These are phyloP conservation scores for Piloderma croceum DNA, from an alignment of 768 basidiomycete genomes.

Conservation along the genomic window DNA sequence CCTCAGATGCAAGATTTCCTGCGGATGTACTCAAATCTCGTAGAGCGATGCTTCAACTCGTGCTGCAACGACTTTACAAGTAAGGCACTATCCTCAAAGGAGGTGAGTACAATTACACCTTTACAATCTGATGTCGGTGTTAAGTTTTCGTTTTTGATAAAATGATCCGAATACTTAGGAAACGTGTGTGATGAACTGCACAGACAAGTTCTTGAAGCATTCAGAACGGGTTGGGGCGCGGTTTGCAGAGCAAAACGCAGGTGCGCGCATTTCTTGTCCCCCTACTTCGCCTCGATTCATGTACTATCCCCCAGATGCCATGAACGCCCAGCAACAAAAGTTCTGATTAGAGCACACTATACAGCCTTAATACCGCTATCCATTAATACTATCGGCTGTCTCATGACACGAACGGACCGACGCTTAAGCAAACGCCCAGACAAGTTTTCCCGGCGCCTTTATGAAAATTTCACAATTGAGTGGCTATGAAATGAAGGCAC, in stretches of 20 bases:
- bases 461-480: no score
- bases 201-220: conserved; percentile 97
- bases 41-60: conserved; percentile 92
- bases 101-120: no score
- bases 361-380: no score
- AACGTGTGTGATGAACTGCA: conserved; percentile 86
- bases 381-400: no score
- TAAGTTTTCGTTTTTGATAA: no score
- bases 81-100: conserved; percentile 89
- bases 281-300: not conserved
- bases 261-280: conserved; percentile 49
- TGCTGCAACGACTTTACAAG: conserved; percentile 97
- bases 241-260: conserved; percentile 89
- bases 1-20: conserved; percentile 97
- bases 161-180: conserved; percentile 46
- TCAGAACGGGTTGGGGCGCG: conserved; percentile 89
- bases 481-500: no score
- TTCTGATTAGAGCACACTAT: no score
- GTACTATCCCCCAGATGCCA: not conserved
- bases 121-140: no score
- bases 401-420: no score
- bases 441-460: no score
- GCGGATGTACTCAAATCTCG: conserved; percentile 88
- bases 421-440: no score
- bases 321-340: not conserved